Evolutionary conservation across 495 filamentous ascomycete species (phyloP).

Genomic region (Sabuloglossum arenarium): DNA sequence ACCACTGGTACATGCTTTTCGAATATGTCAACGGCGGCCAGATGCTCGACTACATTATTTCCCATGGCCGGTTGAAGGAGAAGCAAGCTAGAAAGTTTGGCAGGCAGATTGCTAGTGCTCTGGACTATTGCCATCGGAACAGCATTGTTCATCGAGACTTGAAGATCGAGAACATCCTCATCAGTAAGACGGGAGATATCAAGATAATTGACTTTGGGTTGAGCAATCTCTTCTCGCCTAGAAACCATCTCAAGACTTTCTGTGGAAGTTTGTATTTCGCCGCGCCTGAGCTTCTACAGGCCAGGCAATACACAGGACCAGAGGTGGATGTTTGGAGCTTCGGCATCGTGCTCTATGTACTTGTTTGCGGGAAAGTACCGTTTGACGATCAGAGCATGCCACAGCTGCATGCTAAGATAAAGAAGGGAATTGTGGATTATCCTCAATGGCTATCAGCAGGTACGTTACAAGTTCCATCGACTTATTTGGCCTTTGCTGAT

Average conservation of each 20-base stretch:
- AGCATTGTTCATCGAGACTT: conserved; percentile 96
- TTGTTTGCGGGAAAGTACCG: conserved; percentile 95
- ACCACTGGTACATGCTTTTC: conserved; percentile 99
- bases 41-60: conserved; percentile 99
- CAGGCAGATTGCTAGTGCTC: conserved; percentile 89
- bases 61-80: conserved; percentile 90
- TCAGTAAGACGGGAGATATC: conserved; percentile 98
- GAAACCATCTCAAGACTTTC: conserved; percentile 80
- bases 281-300: conserved; percentile 84
- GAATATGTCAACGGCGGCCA: conserved; percentile 98
- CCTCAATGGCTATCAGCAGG: conserved; percentile 79
- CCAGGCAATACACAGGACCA: conserved; percentile 82
- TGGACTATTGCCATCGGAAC: conserved; percentile 97
- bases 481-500: conserved; percentile 14
- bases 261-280: conserved; percentile 98
- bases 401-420: conserved; percentile 95
- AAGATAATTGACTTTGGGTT: conserved; percentile 99
- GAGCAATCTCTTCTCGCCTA: conserved; percentile 87
- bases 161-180: conserved; percentile 98
- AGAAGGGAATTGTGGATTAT: conserved; percentile 90
- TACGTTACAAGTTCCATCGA: conserved; percentile 20
- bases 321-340: conserved; percentile 99
- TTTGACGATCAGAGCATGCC: conserved; percentile 99
- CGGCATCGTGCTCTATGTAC: conserved; percentile 93
- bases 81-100: conserved; percentile 97